phyloP scores from a whole-genome alignment of 306 rosid species.

The Mimosa bimucronata region DNA sequence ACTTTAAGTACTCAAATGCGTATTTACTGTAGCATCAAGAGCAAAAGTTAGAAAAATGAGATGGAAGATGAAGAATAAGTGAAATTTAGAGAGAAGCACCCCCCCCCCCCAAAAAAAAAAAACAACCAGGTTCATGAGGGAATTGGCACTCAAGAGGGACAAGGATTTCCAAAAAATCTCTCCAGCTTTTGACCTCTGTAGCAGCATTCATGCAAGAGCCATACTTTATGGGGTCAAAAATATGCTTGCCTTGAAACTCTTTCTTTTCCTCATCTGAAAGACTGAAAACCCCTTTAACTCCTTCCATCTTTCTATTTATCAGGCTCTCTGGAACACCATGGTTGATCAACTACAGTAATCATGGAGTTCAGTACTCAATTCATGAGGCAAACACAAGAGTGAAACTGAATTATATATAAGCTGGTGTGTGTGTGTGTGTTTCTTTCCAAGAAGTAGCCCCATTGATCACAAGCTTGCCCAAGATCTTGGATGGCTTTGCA shows the following conservation, averaged over 20 bases:
- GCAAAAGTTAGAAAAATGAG: too few relatives aligned
- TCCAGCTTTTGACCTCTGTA: slow-evolving; percentile 30
- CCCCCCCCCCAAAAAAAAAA: too few relatives aligned
- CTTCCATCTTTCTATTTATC: neutral
- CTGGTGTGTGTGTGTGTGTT: too few relatives aligned
- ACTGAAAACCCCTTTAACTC: neutral
- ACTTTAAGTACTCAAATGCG: too few relatives aligned
- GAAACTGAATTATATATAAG: neutral
- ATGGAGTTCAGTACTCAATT: neutral
- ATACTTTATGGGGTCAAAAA: neutral
- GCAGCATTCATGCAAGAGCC: neutral
- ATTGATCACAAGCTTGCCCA: neutral
- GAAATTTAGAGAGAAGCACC: too few relatives aligned
- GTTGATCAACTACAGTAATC: neutral
- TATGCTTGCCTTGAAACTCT: neutral
- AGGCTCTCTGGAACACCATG: neutral
- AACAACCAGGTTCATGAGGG: too few relatives aligned
- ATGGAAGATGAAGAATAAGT: too few relatives aligned
- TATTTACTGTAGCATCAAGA: too few relatives aligned
- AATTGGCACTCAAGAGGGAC: slow-evolving; percentile 44
- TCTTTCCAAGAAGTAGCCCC: neutral
- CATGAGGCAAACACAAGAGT: neutral
- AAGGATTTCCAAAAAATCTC: slow-evolving; percentile 47
- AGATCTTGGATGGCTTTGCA: neutral
- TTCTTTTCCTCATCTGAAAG: neutral